phyloP scores from a whole-genome alignment of 2,329 filamentous ascomycete genomes.

The Cladosporium sp. region DNA sequence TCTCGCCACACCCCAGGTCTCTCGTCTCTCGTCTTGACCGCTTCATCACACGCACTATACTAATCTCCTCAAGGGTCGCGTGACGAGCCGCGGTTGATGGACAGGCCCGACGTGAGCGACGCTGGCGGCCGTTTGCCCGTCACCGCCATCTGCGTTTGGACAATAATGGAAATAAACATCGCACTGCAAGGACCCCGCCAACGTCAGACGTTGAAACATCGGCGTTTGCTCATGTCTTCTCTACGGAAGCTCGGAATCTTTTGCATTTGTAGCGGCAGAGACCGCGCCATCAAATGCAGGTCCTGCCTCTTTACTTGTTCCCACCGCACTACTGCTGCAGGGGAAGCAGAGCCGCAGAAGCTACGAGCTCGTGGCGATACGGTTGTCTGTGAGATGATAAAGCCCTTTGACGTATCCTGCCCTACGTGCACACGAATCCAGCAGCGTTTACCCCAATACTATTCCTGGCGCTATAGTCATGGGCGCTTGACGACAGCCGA shows the following conservation, averaged over 20 bases:
- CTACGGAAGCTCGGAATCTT: too few species aligned
- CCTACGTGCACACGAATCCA: not conserved
- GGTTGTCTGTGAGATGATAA: conserved; percentile 8
- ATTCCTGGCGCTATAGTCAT: not conserved
- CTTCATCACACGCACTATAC: not conserved
- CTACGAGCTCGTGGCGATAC: not conserved
- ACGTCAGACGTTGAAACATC: not conserved
- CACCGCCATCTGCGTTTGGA: not conserved
- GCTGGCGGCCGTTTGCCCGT: not conserved
- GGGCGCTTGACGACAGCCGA: conserved; percentile 12
- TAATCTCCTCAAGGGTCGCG: conserved; percentile 2
- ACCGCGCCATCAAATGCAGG: too few species aligned
- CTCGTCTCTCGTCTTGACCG: not conserved
- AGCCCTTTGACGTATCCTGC: too few species aligned
- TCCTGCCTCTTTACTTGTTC: not conserved
- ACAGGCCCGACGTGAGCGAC: not conserved
- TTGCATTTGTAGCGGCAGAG: too few species aligned
- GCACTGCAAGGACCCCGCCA: not conserved
- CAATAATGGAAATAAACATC: not conserved
- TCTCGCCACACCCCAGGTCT: not conserved
- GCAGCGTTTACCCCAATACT: not conserved
- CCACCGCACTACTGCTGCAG: not conserved
- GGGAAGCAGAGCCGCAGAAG: not conserved
- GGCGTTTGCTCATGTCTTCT: not conserved
- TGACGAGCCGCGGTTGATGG: conserved; percentile 1